Percentiles rank a stretch among this genome's conserved stretches.
phyloP scores from a whole-genome alignment of 768 basidiomycete species.

The Boletellus ananiceps region DNA sequence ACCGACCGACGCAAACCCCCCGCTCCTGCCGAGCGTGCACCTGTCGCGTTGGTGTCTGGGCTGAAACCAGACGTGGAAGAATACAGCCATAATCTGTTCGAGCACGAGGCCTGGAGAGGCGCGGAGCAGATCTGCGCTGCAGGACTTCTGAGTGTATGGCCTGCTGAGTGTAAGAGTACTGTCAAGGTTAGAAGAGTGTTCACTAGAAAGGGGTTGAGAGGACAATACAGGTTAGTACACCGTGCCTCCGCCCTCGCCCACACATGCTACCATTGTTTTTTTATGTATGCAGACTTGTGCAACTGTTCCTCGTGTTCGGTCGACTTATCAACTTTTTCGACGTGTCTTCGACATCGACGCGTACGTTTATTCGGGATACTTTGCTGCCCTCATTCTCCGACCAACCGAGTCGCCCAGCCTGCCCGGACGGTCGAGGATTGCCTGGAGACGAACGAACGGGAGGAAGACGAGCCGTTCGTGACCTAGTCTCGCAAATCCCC shows the following conservation, averaged over 20 bases:
- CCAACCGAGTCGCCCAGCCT: conserved; percentile 45
- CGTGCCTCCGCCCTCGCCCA: not conserved
- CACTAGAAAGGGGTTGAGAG: conserved; percentile 62
- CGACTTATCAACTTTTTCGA: conserved; percentile 63
- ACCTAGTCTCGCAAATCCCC: conserved; percentile 58
- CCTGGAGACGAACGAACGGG: conserved; percentile 78
- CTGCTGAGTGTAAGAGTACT: conserved; percentile 61
- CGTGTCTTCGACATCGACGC: conserved; percentile 59
- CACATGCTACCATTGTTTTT: not conserved
- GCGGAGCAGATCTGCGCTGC: conserved; percentile 58
- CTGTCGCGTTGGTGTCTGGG: conserved; percentile 28
- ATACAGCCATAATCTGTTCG: conserved; percentile 36
- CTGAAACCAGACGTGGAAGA: conserved; percentile 26
- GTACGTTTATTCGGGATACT: conserved; percentile 84
- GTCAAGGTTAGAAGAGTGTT: conserved; percentile 70
- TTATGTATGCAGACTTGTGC: conserved; percentile 47
- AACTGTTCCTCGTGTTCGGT: conserved; percentile 72
- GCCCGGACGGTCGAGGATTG: conserved; percentile 82
- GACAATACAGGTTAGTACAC: conserved; percentile 69
- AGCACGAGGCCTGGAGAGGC: conserved; percentile 59
- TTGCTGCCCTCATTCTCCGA: conserved; percentile 64
- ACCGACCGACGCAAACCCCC: conserved; percentile 55
- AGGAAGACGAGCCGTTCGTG: conserved; percentile 86
- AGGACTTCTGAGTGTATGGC: conserved; percentile 58
- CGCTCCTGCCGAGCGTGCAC: conserved; percentile 57